A percentile compares a stretch with the other conserved stretches of the same genome.
Evolutionary conservation across 1,139 yeast species (phyloP).

Genomic region (Petasospora rhodanensis): DNA sequence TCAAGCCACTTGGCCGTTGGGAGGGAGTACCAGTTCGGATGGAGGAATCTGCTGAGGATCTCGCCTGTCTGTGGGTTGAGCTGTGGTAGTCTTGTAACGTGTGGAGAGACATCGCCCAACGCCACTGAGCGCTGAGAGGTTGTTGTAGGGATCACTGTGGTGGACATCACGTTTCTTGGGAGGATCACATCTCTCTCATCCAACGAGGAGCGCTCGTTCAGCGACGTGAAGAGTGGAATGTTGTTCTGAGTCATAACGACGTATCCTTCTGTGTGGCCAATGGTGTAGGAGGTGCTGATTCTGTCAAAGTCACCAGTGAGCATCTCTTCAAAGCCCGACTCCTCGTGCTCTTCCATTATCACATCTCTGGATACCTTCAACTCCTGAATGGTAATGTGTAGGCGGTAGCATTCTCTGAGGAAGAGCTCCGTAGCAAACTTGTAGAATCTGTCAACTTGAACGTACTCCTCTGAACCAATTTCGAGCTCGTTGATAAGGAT

Average conservation of each 20-base stretch:
- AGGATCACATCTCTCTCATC: constrained; percentile 62
- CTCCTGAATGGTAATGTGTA: constrained; percentile 26
- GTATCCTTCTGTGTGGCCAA: constrained; percentile 63
- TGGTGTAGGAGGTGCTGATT: constrained; percentile 55
- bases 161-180: constrained; percentile 52
- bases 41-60: constrained; percentile 66
- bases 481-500: constrained; percentile 43
- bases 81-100: constrained; percentile 23
- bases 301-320: constrained; percentile 58
- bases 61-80: constrained; percentile 55
- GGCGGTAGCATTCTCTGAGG: constrained; percentile 62
- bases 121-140: constrained; percentile 4
- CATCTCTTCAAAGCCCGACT: constrained; percentile 24
- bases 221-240: constrained; percentile 64
- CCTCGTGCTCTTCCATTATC: constrained; percentile 7
- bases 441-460: constrained; percentile 61
- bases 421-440: constrained; percentile 66
- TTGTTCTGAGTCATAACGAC: constrained; percentile 42
- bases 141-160: constrained; percentile 53
- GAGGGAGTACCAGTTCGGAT: constrained; percentile 83
- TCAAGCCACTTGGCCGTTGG: constrained; percentile 81
- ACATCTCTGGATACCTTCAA: constrained; percentile 12
- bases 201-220: constrained; percentile 56
- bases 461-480: constrained; percentile 56
- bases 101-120: constrained; percentile 24